Percentiles rank a stretch among this genome's conserved stretches.
Conservation (phyloP, 768 basidiomycete species). For the Kwoniella sp. region DNA sequence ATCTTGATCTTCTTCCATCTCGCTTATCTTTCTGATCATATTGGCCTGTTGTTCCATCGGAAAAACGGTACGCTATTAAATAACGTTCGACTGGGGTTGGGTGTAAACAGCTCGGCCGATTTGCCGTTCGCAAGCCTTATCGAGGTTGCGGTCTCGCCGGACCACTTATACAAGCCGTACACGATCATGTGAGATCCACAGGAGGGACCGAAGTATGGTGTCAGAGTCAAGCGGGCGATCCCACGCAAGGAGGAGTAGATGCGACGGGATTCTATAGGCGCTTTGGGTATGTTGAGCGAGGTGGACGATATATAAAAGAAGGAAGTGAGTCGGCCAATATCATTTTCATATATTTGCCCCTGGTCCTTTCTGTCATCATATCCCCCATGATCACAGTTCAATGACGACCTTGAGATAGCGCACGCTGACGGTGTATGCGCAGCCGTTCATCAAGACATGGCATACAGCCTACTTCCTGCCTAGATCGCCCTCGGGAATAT, state of each 20-base stretch:
- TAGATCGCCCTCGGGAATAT: too few relatives aligned
- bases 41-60: too few relatives aligned
- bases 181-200: conserved; percentile 19
- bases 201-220: conserved; percentile 29
- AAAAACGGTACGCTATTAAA: too few relatives aligned
- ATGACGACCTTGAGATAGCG: too few relatives aligned
- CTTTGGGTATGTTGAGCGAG: conserved; percentile 23
- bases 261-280: conserved; percentile 27
- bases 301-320: conserved; percentile 27
- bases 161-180: conserved; percentile 23
- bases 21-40: too few relatives aligned
- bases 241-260: conserved; percentile 17
- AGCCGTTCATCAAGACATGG: conserved; percentile 21
- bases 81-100: too few relatives aligned
- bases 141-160: conserved; percentile 23
- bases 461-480: background rate
- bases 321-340: conserved; percentile 33
- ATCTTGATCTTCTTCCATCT: too few relatives aligned
- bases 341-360: background rate
- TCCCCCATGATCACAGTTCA: background rate
- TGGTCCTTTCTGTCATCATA: too few relatives aligned
- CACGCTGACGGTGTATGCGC: background rate
- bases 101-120: conserved; percentile 22
- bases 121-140: conserved; percentile 22
- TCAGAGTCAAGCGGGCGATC: conserved; percentile 27